These are phyloP conservation scores for Graphilbum ipis-grandicollis DNA, from an alignment of 2,329 filamentous ascomycete genomes.

Conservation along the genomic window DNA sequence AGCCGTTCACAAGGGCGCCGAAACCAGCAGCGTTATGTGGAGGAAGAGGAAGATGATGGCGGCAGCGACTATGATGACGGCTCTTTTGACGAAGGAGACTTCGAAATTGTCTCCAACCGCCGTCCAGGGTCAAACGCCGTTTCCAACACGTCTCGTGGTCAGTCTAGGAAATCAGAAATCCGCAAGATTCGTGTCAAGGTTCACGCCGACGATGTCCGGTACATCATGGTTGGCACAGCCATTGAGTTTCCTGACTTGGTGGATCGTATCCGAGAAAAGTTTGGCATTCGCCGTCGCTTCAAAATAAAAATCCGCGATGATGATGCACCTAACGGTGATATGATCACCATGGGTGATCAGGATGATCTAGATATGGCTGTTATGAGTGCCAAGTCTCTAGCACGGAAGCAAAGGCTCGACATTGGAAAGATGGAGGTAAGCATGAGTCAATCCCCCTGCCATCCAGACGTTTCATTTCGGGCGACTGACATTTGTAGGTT, in stretches of 20 bases:
- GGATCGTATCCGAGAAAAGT: slow-evolving; percentile 71
- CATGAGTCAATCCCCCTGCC: slow-evolving; percentile 9
- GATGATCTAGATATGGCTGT: slow-evolving; percentile 89
- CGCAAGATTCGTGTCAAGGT: slow-evolving; percentile 82
- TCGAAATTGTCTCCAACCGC: slow-evolving; percentile 55
- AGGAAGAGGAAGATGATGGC: slow-evolving; percentile 64
- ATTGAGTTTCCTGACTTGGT: slow-evolving; percentile 64
- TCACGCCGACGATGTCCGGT: slow-evolving; percentile 77
- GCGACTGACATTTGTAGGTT: slow-evolving; percentile 10
- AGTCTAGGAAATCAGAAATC: slow-evolving; percentile 46
- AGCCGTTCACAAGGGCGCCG: slow-evolving; percentile 21
- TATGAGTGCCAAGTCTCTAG: slow-evolving; percentile 46
- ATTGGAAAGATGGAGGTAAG: slow-evolving; percentile 92
- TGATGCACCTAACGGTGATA: slow-evolving; percentile 53
- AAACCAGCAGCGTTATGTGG: slow-evolving; percentile 45
- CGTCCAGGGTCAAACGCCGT: slow-evolving; percentile 26
- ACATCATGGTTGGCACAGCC: slow-evolving; percentile 65
- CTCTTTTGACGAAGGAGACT: slow-evolving; percentile 58
- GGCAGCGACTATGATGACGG: slow-evolving; percentile 55
- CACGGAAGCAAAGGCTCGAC: slow-evolving; percentile 57
- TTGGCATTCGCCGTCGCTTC: slow-evolving; percentile 58
- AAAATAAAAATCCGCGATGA: slow-evolving; percentile 85
- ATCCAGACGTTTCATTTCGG: background rate
- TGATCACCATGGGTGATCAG: slow-evolving; percentile 95
- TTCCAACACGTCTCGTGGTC: slow-evolving; percentile 31